Evolutionary conservation across 768 basidiomycete genomes (phyloP).

Genomic region (Lactarius hatsudake): DNA sequence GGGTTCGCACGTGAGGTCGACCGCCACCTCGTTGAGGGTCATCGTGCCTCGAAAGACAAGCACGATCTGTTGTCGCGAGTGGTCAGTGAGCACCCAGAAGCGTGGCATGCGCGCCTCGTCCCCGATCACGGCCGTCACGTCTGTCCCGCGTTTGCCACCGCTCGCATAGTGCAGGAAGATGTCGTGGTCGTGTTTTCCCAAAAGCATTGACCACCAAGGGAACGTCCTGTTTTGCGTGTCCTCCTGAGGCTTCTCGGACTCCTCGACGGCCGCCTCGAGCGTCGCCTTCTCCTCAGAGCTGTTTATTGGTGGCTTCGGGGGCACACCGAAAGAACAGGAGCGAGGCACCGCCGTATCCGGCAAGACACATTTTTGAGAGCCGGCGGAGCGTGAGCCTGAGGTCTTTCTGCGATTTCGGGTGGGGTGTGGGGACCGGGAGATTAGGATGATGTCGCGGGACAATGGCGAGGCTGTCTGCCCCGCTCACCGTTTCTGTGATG

Average conservation of each 20-base stretch:
- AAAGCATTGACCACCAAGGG: slow-evolving; percentile 82
- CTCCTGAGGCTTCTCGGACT: slow-evolving; percentile 49
- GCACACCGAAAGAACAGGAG: slow-evolving; percentile 80
- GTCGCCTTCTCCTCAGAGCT: slow-evolving; percentile 55
- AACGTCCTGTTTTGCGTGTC: slow-evolving; percentile 35
- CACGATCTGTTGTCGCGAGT: slow-evolving; percentile 68
- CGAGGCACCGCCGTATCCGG: slow-evolving; percentile 80
- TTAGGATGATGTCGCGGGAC: slow-evolving; percentile 27
- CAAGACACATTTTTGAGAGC: slow-evolving; percentile 78
- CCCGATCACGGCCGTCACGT: slow-evolving; percentile 52
- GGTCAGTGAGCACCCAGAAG: slow-evolving; percentile 85
- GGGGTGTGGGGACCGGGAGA: slow-evolving; percentile 26
- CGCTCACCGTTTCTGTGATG: slow-evolving; percentile 56
- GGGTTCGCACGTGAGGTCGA: slow-evolving; percentile 79
- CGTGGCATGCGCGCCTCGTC: slow-evolving; percentile 72
- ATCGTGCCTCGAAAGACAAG: slow-evolving; percentile 68
- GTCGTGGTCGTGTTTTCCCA: slow-evolving; percentile 79
- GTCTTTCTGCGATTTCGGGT: slow-evolving; percentile 40
- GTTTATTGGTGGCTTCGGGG: slow-evolving; percentile 30
- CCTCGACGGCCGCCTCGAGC: slow-evolving; percentile 63
- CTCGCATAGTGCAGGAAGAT: slow-evolving; percentile 67
- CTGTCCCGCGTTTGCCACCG: slow-evolving; percentile 22
- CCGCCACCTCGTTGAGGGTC: slow-evolving; percentile 84
- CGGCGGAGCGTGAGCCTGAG: slow-evolving; percentile 71
- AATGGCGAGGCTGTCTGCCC: slow-evolving; percentile 34